These are phyloP conservation scores for Coffea humblotiana DNA, from an alignment of 305 asterid genomes.

Conservation along the genomic window DNA sequence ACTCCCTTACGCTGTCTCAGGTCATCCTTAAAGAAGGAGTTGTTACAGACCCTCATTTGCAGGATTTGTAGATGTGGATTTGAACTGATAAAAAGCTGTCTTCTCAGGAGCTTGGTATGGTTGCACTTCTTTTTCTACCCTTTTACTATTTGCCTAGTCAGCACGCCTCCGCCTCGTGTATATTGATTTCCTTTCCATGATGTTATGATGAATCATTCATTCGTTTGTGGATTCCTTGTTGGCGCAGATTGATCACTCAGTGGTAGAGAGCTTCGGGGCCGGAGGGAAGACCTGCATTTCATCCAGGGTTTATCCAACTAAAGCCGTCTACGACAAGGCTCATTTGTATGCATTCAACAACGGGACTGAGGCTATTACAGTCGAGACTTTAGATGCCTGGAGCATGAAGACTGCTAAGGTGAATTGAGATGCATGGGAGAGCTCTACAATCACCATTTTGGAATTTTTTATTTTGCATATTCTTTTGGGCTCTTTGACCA, in stretches of 20 bases:
- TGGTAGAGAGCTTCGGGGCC: conserved; percentile 45
- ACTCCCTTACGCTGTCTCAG: conserved; percentile 3
- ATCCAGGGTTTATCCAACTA: conserved; percentile 43
- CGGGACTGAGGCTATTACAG: conserved; percentile 31
- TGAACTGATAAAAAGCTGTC: conserved; percentile 34
- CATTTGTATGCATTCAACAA: conserved; percentile 42
- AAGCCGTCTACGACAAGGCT: conserved; percentile 29
- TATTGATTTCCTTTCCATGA: too few relatives aligned
- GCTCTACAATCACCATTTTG: too few relatives aligned
- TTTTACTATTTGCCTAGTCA: too few relatives aligned
- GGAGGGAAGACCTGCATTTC: conserved; percentile 41
- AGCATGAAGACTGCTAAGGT: conserved; percentile 34
- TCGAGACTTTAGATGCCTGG: conserved; percentile 40
- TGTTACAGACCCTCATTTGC: conserved; percentile 39
- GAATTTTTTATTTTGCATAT: too few relatives aligned
- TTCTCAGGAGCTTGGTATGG: conserved; percentile 40
- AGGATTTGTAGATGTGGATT: conserved; percentile 46
- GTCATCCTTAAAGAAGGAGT: conserved; percentile 18
- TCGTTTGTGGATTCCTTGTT: too few relatives aligned
- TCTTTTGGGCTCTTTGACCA: too few relatives aligned
- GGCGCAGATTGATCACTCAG: conserved; percentile 43
- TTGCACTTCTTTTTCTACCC: too few relatives aligned
- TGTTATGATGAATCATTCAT: too few relatives aligned
- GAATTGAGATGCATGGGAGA: conserved; percentile 1
- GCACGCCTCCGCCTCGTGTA: too few relatives aligned